phyloP scores from a whole-genome alignment of 129 eudicot species.

The Deinandra increscens region DNA sequence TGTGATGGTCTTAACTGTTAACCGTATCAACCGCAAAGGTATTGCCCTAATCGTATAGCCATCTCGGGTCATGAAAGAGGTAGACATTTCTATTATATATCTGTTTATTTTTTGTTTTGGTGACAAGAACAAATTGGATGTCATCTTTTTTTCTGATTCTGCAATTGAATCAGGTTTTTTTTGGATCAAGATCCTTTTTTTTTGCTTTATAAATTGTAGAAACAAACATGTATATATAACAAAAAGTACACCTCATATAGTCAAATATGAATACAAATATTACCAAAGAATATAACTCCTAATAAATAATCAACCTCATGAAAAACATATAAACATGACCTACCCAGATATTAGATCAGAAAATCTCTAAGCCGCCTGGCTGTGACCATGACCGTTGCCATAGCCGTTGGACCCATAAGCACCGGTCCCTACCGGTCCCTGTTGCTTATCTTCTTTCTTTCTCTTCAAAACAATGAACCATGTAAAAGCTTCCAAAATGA shows the following conservation, averaged over 20 bases:
- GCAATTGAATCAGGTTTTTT: background rate
- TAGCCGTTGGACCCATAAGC: slow-evolving; percentile 37
- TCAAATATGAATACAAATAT: slow-evolving; percentile 18
- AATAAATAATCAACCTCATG: slow-evolving; percentile 19
- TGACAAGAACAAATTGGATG: slow-evolving; percentile 18
- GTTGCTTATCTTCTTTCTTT: slow-evolving; percentile 40
- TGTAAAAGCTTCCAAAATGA: slow-evolving; percentile 62
- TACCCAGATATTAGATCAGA: slow-evolving; percentile 7
- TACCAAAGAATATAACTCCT: slow-evolving; percentile 34
- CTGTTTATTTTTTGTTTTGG: no score
- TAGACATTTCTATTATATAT: no score
- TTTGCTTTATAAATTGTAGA: slow-evolving; percentile 11
- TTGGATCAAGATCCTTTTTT: slow-evolving; percentile 13
- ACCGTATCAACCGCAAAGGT: slow-evolving; percentile 16
- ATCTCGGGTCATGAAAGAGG: background rate
- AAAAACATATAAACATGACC: slow-evolving; percentile 30
- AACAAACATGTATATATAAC: slow-evolving; percentile 15
- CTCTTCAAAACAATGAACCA: slow-evolving; percentile 63
- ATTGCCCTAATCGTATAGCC: slow-evolving; percentile 7
- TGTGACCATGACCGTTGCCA: slow-evolving; percentile 22
- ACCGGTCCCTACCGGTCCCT: slow-evolving; percentile 39
- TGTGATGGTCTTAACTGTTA: slow-evolving; percentile 36
- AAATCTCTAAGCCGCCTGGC: slow-evolving; percentile 31
- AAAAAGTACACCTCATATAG: slow-evolving; percentile 25
- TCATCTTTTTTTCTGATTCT: slow-evolving; percentile 14